Evolutionary conservation across 2,329 filamentous ascomycete species (phyloP), one percentile per base, ranked within the genome.

Genomic region (Ophiostoma fasciatum): DNA sequence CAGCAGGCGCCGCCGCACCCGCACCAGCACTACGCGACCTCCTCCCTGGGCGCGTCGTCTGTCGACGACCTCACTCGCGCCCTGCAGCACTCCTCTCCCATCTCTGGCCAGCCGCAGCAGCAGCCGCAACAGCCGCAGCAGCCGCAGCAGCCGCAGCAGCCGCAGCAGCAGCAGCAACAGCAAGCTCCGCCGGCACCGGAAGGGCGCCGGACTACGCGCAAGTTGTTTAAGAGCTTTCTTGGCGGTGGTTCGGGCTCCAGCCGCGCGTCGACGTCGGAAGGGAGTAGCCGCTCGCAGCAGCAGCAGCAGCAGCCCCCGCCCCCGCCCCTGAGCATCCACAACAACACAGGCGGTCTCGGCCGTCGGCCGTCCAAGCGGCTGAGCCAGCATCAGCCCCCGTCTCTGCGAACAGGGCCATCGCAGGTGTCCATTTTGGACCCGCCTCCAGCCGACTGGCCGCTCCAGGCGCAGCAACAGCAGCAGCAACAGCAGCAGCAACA

Each of bases 301-400:
- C 45, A 45, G 31, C 39, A 44, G 15, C 46, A 46, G 41, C 45
- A 31, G 28, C 37, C 26, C 20, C 27, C 19, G 35, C 32, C 22
- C n/a, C 20, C 33, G 15, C 18, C 12, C 4, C 18, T 13, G 31
- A 47, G 46, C 42, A 51, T 58, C 36, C 66, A 69, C 60, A 64
- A 68, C 49, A 67, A 64, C 48, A 59, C 58, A 40, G 45, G 54
- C 32, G 62, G 62, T 34, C 53, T 74, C 32, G 60, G 55, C 45
- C 70, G 70, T 44, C 61, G 68, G 45, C 61, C 65, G 22, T 77
- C 73, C 30, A 74, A 71, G 58, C 62, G 70, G 48, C 56, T 66
- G 51, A 68, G 66, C 62, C 61, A 65, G 42, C 53, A 53, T 38
- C 47, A 51, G 39, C 58, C 61, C 17, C 51, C 57, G 45, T 49